Evolutionary conservation across 805 yeast species (phyloP), one percentile per base, ranked within the genome.

Genomic region (Yarrowia porcina): DNA sequence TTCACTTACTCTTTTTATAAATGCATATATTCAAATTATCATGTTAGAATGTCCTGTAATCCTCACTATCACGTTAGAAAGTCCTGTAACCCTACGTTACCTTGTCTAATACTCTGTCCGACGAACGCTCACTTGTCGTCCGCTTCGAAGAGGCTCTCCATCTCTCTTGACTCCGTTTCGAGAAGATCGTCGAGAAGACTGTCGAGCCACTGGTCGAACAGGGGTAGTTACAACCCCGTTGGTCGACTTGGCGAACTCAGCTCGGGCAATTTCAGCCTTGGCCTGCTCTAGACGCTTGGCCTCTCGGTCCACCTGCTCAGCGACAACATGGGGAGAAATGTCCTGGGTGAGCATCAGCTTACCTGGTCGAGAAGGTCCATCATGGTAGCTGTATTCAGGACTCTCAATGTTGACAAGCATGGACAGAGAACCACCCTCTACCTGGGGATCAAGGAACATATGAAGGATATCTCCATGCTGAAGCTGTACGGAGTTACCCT

Each of bases 391-490:
- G 30, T 49, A 35, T 23, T 49, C 57, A 6, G 57, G 57, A n/a
- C 30, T 3, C 23, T 49, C 57, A 21, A 49, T 6, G 41, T 33
- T 49, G 18, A 49, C 41, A 10, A 49, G 57, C 57, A 52, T 36
- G 15, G 33, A 35, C 4, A 33, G 44, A 25, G 59, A 33, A 8
- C 44, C 59, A 12, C 44, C 28, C 6, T 41, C 61, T 5, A 25
- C 23, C 23, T 15, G 15, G 13, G 20, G 47, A 20, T 56, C 49
- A 18, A 15, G 15, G 49, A 56, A 56, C 12, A 56, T 9, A 12
- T 56, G 36, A 8, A 56, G 11, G 5, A 28, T 41, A 20, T 56
- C 61, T 18, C 61, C 61, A 20, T 56, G 47, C 38, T 56, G 49
- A 3, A 56, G 39, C 30, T 56, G 61, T 8, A 21, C 30, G 2